phyloP scores from a whole-genome alignment of 2,329 filamentous ascomycete species.

The Didymella exigua region DNA sequence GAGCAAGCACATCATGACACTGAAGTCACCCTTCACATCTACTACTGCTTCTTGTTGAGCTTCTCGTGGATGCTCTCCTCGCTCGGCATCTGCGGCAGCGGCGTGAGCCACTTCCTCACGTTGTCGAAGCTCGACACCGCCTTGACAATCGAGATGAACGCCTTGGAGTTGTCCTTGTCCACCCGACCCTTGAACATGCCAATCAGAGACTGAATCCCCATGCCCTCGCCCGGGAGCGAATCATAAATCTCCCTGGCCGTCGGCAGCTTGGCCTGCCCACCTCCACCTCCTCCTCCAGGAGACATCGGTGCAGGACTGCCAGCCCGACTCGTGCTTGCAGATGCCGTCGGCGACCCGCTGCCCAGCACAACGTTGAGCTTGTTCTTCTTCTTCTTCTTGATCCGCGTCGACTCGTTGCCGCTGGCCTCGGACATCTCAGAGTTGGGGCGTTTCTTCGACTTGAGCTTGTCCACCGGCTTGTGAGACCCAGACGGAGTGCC shows the following conservation, averaged over 20 bases:
- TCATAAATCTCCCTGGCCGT: constrained; percentile 53
- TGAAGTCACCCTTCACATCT: background rate
- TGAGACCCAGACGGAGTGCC: constrained; percentile 55
- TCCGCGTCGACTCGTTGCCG: constrained; percentile 84
- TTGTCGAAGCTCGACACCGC: constrained; percentile 42
- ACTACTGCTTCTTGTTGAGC: constrained; percentile 12
- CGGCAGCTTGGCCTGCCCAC: constrained; percentile 39
- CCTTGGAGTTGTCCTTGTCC: constrained; percentile 40
- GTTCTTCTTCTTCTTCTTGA: constrained; percentile 68
- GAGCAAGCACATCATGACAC: background rate
- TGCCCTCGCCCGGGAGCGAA: constrained; percentile 52
- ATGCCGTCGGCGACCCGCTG: constrained; percentile 62
- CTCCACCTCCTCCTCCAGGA: constrained; percentile 16
- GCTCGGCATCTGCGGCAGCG: constrained; percentile 38
- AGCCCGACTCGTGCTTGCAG: constrained; percentile 65
- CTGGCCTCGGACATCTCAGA: constrained; percentile 90
- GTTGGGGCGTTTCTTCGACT: constrained; percentile 77
- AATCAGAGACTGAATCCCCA: constrained; percentile 51
- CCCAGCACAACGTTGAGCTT: constrained; percentile 58
- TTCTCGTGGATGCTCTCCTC: constrained; percentile 35
- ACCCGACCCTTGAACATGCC: constrained; percentile 51
- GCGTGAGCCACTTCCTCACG: constrained; percentile 36
- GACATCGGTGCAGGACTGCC: constrained; percentile 49
- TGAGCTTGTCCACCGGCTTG: constrained; percentile 55
- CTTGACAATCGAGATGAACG: constrained; percentile 55